These are phyloP conservation scores for Moringa oleifera DNA, from an alignment of 345 rosid species.

Conservation along the genomic window DNA sequence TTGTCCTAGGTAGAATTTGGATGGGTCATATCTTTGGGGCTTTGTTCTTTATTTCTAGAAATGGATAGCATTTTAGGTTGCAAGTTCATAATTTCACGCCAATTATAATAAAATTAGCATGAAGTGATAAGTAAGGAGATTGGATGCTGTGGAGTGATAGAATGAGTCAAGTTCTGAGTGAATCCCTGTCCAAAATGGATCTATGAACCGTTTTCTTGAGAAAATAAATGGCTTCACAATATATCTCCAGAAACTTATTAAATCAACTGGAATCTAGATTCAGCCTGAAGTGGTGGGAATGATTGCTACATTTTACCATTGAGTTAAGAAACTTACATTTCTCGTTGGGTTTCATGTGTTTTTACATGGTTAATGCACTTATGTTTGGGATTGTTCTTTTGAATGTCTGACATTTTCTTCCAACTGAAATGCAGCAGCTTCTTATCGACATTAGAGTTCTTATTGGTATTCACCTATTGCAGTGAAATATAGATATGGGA, in stretches of 20 bases:
- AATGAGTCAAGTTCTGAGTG: no score
- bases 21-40: background rate
- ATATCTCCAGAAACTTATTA: background rate
- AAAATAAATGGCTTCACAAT: no score
- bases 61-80: no score
- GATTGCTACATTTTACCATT: no score
- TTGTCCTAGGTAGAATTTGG: background rate
- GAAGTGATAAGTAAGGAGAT: no score
- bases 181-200: background rate
- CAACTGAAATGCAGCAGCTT: background rate
- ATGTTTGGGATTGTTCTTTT: background rate
- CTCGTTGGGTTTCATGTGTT: background rate
- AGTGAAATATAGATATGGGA: constrained; percentile 40
- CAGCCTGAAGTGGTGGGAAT: background rate
- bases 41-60: background rate
- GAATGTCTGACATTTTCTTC: background rate
- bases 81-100: no score
- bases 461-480: constrained; percentile 6
- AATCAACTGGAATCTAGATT: background rate
- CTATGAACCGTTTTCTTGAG: background rate
- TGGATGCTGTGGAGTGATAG: background rate
- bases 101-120: no score
- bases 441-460: background rate
- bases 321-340: background rate
- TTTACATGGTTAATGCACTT: background rate